phyloP scores from a whole-genome alignment of 768 basidiomycete genomes.

The Rhodotorula paludigena region DNA sequence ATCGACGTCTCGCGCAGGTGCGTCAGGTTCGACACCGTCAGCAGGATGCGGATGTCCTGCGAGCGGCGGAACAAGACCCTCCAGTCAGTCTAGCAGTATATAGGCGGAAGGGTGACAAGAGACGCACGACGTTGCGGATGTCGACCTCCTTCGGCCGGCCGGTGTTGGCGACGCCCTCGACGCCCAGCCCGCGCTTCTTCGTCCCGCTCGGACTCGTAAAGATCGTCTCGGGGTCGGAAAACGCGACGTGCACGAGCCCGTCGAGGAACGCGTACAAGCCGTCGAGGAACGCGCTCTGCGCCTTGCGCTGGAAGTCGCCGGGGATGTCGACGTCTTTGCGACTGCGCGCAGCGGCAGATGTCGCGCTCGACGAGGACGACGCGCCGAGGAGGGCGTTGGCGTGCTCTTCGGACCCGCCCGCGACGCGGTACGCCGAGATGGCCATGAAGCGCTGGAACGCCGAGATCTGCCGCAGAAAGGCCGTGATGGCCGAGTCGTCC shows the following conservation, averaged over 20 bases:
- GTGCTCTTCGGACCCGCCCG: slow-evolving; percentile 61
- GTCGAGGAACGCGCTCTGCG: slow-evolving; percentile 80
- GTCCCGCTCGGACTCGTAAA: neutral
- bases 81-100: neutral
- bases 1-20: slow-evolving; percentile 66
- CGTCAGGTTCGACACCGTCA: slow-evolving; percentile 83
- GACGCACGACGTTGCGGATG: slow-evolving; percentile 35
- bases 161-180: slow-evolving; percentile 19
- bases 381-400: slow-evolving; percentile 52
- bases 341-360: neutral
- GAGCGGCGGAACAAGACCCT: neutral
- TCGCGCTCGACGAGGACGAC: neutral
- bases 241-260: slow-evolving; percentile 74
- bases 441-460: slow-evolving; percentile 73
- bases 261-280: slow-evolving; percentile 78
- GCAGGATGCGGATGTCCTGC: slow-evolving; percentile 76
- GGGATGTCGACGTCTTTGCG: slow-evolving; percentile 50
- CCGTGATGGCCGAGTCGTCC: slow-evolving; percentile 60
- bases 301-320: slow-evolving; percentile 63
- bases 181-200: slow-evolving; percentile 21
- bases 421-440: slow-evolving; percentile 70
- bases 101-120: neutral
- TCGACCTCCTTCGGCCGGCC: slow-evolving; percentile 37
- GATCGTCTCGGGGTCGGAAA: slow-evolving; percentile 46
- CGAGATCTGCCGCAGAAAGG: slow-evolving; percentile 71